phyloP scores from a whole-genome alignment of 192 early-diverging fungal species.

The Coemansia sp. region DNA sequence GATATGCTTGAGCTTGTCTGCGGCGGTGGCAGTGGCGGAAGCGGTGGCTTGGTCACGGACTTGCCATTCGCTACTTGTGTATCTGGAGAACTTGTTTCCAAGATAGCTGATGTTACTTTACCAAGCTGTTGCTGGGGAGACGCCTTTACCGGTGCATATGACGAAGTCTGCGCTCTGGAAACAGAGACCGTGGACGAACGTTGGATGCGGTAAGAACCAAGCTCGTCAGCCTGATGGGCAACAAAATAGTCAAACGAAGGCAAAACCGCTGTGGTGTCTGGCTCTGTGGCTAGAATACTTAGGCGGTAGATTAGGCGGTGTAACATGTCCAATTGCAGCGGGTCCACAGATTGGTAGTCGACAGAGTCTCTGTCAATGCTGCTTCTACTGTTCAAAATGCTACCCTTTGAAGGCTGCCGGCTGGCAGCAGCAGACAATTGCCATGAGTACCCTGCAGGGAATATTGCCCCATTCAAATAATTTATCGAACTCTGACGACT shows the following conservation, averaged over 20 bases:
- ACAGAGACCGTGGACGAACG: conserved; percentile 37
- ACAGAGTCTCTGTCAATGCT: background rate
- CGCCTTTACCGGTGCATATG: background rate
- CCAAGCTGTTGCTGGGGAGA: background rate
- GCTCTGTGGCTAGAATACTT: conserved; percentile 41
- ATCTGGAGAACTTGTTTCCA: background rate
- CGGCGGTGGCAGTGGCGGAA: background rate
- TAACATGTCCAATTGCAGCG: conserved; percentile 36
- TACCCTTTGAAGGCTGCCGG: background rate
- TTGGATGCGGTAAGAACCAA: conserved; percentile 30
- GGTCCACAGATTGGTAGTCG: conserved; percentile 8
- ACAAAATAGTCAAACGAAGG: conserved; percentile 49
- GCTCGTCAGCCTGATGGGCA: conserved; percentile 22
- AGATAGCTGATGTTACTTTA: background rate
- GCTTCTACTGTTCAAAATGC: background rate
- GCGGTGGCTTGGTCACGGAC: background rate
- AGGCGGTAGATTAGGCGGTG: conserved; percentile 41
- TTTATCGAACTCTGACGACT: conserved; percentile 34
- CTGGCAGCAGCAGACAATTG: conserved; percentile 1
- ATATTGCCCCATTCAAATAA: conserved; percentile 17
- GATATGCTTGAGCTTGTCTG: conserved; percentile 6
- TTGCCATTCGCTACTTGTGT: background rate
- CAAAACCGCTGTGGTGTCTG: conserved; percentile 20
- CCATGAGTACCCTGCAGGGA: conserved; percentile 17
- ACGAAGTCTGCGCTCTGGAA: conserved; percentile 2